Percentiles rank a stretch among this genome's conserved stretches.
Evolutionary conservation across 306 rosid species (phyloP).

Genomic region (cucumber (Cucumis sativus)): Cucumber_9930_V3 NC_026658.2:5502001-5502500

Average conservation of each 20-base stretch:
- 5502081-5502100: neutral
- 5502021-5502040: neutral
- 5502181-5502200: neutral
- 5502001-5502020: no score
- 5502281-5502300: neutral
- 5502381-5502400: neutral
- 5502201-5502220: neutral
- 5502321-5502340: neutral
- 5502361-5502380: neutral
- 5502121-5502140: neutral
- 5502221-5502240: neutral
- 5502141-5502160: neutral
- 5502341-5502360: neutral
- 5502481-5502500: conserved; percentile 94
- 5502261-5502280: neutral
- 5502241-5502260: neutral
- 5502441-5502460: neutral
- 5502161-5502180: neutral
- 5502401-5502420: neutral
- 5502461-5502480: conserved; percentile 39
- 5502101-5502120: neutral
- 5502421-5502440: neutral
- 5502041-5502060: neutral
- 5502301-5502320: neutral
- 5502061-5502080: neutral